These are phyloP conservation scores for Fonsecaea nubica DNA, from an alignment of 2,329 filamentous ascomycete genomes.

Conservation along the genomic window DNA sequence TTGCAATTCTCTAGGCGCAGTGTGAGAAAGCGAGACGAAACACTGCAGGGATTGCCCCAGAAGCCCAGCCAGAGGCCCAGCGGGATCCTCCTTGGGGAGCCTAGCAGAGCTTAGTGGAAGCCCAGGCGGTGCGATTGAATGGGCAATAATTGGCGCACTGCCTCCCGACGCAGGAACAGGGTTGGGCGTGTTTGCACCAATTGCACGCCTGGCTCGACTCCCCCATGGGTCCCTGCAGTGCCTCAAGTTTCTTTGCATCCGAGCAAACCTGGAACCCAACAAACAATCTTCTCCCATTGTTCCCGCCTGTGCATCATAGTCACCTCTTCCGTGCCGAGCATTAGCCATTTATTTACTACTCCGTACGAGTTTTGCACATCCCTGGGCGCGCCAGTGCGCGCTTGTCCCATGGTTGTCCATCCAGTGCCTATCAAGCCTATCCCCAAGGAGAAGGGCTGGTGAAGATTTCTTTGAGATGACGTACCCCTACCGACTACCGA, in stretches of 20 bases:
- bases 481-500: neutral
- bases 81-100: neutral
- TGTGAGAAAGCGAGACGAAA: neutral
- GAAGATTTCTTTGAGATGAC: conserved; percentile 5
- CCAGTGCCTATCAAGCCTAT: too few relatives aligned
- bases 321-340: conserved; percentile 16
- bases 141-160: conserved; percentile 18
- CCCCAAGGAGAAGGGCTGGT: neutral
- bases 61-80: neutral
- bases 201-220: neutral
- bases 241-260: neutral
- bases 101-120: neutral
- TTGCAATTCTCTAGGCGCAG: conserved; percentile 2
- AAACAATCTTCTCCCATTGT: conserved; percentile 14
- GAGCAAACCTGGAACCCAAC: conserved; percentile 6
- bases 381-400: neutral
- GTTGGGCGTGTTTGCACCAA: conserved; percentile 11
- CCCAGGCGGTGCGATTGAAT: conserved; percentile 5
- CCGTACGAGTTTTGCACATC: conserved; percentile 2
- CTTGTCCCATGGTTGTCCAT: neutral
- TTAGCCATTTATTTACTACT: neutral
- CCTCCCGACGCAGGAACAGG: neutral
- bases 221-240: conserved; percentile 4
- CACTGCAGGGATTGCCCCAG: neutral
- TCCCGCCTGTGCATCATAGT: neutral